Evolutionary conservation across 2,329 filamentous ascomycete genomes (phyloP), one percentile per base, ranked within the genome.

Genomic region (Rhinocladiella similis): DNA sequence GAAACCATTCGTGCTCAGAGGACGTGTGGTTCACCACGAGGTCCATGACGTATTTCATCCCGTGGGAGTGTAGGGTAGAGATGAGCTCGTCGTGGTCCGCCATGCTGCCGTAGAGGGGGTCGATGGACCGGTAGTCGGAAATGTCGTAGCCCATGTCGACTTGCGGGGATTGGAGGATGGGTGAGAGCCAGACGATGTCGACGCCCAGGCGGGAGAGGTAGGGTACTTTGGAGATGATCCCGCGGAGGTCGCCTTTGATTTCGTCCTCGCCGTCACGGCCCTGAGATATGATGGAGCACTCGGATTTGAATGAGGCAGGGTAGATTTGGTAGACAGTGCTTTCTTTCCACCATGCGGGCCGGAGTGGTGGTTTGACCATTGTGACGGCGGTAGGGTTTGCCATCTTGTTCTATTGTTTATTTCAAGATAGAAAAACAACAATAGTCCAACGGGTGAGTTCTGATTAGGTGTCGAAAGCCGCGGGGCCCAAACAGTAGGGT

Each of bases 201-300:
- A 84, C 75, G 0, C 85, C 86, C 0, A 88, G 75, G 2, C 82
- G 74, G 47, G 81, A 75, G 47, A 89, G 75, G 66, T 89, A 86
- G 67, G 87, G 83, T 1, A 89, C 71, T 66, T 86, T 80, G 7
- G 81, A 82, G n/a, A 85, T 83, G 50, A 89, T 82, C 9, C 85
- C 86, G 0, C 78, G 79, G 25, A 88, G 77, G 64, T 88, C 85
- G 2, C 86, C 86, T 73, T 84, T 81, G 29, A 86, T 86, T 57
- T 73, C 71, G 49, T 72, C 62, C 75, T 43, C 82, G 38, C 18
- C 38, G 38, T n/a, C 5, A 18, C n/a, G 29, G 78, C 0, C 72
- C 74, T 1, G 74, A 73, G 53, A 45, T 10, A 53, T 43, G 4
- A 48, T 56, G 33, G 27, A 39, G 57, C 75, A 73, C 14, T 69